Base-by-base conservation (phyloP, 306 rosid genomes). In the Echinosophora koreensis region DNA sequence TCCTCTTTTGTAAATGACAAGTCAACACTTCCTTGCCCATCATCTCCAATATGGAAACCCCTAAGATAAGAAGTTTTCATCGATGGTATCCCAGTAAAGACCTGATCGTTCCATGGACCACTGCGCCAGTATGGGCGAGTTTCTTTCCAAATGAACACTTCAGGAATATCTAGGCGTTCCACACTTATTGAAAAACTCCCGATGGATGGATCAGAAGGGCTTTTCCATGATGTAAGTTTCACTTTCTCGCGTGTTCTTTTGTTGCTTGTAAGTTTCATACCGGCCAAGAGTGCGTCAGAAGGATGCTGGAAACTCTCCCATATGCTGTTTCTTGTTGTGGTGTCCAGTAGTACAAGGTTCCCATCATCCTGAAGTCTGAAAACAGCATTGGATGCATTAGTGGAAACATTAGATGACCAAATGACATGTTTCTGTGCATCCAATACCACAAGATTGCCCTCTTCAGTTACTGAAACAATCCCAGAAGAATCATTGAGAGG, bases 231-330 rank as follows among this genome's bases (percentile, higher is more conserved):
- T 2, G 63, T 79, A 5, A 69, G 3, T 8, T 15, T 14, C 0
- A 39, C 37, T 62, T 66, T 65, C 82, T 69, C 56, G 50, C 70
- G 30, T 5, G 61, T 72, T 30, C 10, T 66, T 80, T 54, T 46
- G 68, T 64, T 80, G 41, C 4, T 72, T 12, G 32, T 16, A 0
- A 85, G 32, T 73, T 61, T 80, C 86, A 82, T 73, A 2, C 15
- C 3, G 0, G 84, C 52, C 60, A 82, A 34, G 17, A 64, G 0
- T 41, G 46, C 8, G 38, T 77, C 22, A 4, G 86, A 58, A 69
- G 87, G 89, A 22, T 77, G 30, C 10, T 71, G 70, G 69, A 83
- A 78, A 72, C 88, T 85, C 49, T 68, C 72, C 89, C 89, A 88
- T 54, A 71, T 0, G n/a, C 1, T 2, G n/a, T 14, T 8, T 38